phyloP scores from a whole-genome alignment of 2,329 filamentous ascomycete species.

The Xylaria sp. region DNA sequence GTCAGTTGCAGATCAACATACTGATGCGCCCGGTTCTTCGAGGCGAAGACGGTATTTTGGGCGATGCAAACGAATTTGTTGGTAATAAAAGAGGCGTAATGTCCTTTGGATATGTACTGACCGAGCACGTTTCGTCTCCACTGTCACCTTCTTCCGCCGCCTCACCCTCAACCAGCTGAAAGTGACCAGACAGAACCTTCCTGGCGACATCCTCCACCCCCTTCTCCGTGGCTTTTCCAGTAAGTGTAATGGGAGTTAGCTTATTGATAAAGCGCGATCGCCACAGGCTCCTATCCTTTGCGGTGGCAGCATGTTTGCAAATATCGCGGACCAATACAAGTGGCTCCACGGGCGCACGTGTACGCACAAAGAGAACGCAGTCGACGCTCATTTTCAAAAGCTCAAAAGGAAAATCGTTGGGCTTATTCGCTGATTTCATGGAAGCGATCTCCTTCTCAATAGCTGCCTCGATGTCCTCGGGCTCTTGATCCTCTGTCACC shows the following conservation, averaged over 20 bases:
- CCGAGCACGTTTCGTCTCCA: slow-evolving; percentile 52
- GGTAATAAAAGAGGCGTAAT: neutral
- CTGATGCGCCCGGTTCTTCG: neutral
- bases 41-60: neutral
- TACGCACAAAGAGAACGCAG: slow-evolving; percentile 72
- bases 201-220: slow-evolving; percentile 74
- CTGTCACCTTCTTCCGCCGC: slow-evolving; percentile 31
- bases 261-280: slow-evolving; percentile 69
- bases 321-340: slow-evolving; percentile 65
- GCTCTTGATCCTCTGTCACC: slow-evolving; percentile 55
- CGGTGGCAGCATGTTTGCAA: slow-evolving; percentile 63
- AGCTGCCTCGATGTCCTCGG: slow-evolving; percentile 76
- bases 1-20: slow-evolving; percentile 22
- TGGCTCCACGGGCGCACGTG: slow-evolving; percentile 65
- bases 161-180: slow-evolving; percentile 58
- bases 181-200: slow-evolving; percentile 71
- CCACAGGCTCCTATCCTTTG: slow-evolving; percentile 55
- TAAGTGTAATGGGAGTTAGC: slow-evolving; percentile 63
- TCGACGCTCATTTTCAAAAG: slow-evolving; percentile 67
- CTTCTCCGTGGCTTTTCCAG: slow-evolving; percentile 73
- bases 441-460: slow-evolving; percentile 77
- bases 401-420: slow-evolving; percentile 62
- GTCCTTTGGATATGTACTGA: slow-evolving; percentile 50
- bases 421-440: slow-evolving; percentile 61
- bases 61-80: neutral